These are phyloP conservation scores for Teunomyces funiuensis DNA, from an alignment of 805 yeast species.

Conservation along the genomic window DNA sequence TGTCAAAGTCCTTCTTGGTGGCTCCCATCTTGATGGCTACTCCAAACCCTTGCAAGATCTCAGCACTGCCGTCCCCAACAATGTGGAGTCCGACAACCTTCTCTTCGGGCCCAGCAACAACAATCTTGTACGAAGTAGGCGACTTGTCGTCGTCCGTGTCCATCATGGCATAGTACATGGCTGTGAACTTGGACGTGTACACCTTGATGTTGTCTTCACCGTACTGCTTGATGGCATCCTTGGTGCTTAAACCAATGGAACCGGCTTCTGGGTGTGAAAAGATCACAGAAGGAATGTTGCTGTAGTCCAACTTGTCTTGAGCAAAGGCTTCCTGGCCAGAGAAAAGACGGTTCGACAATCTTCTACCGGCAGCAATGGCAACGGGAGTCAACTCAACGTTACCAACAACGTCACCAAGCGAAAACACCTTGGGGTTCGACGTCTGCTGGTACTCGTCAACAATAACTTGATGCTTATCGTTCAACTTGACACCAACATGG, in stretches of 20 bases:
- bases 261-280: constrained; percentile 99
- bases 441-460: constrained; percentile 92
- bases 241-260: constrained; percentile 82
- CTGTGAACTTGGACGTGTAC: constrained; percentile 79
- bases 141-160: constrained; percentile 62
- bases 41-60: constrained; percentile 96
- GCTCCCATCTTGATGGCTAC: constrained; percentile 99
- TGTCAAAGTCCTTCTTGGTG: constrained; percentile 92
- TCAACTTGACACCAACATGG: constrained; percentile 65
- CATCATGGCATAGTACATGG: constrained; percentile 92
- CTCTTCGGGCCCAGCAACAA: constrained; percentile 77
- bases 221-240: constrained; percentile 71
- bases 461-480: constrained; percentile 59
- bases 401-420: constrained; percentile 94
- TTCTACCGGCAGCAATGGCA: constrained; percentile 98
- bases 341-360: constrained; percentile 85
- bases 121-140: constrained; percentile 83
- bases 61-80: constrained; percentile 88
- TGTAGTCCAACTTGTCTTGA: constrained; percentile 79
- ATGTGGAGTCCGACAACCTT: constrained; percentile 94
- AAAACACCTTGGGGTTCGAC: constrained; percentile 64
- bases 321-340: constrained; percentile 69
- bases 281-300: constrained; percentile 90
- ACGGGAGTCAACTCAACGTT: constrained; percentile 95
- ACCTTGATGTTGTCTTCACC: constrained; percentile 80